These are phyloP conservation scores for Globisporangium nagaii DNA, from an alignment of 352 stramenopile species.

Conservation along the genomic window DNA sequence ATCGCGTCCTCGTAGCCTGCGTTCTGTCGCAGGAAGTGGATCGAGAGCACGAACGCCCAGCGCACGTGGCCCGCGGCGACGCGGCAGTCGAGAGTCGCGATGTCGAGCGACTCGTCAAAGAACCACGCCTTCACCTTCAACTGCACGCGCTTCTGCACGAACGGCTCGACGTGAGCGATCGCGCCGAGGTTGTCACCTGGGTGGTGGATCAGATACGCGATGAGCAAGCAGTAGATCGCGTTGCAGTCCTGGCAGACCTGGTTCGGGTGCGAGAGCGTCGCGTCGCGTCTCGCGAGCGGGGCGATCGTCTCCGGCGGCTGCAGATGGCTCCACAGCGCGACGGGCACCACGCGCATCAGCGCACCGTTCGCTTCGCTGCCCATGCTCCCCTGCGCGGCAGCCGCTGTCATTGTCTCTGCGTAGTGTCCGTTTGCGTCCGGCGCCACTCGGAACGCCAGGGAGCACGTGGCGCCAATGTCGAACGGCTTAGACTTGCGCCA, in stretches of 20 bases:
- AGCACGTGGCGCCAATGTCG: slow-evolving; percentile 53
- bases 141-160: slow-evolving; percentile 23
- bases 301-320: slow-evolving; percentile 25
- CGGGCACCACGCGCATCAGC: slow-evolving; percentile 43
- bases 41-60: slow-evolving; percentile 44
- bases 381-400: slow-evolving; percentile 9
- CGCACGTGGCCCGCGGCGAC: slow-evolving; percentile 33
- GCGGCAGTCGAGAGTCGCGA: slow-evolving; percentile 25
- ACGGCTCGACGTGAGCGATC: slow-evolving; percentile 24
- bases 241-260: slow-evolving; percentile 56
- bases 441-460: slow-evolving; percentile 24
- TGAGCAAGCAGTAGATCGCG: slow-evolving; percentile 45
- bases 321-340: slow-evolving; percentile 32
- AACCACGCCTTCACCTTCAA: slow-evolving; percentile 35
- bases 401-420: slow-evolving; percentile 4
- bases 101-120: slow-evolving; percentile 35
- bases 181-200: slow-evolving; percentile 31
- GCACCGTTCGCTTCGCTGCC: slow-evolving; percentile 46
- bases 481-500: slow-evolving; percentile 36
- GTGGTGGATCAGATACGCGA: slow-evolving; percentile 35
- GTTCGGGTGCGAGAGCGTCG: slow-evolving; percentile 43
- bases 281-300: slow-evolving; percentile 25
- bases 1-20: slow-evolving; percentile 40
- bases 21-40: slow-evolving; percentile 37
- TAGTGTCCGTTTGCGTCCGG: slow-evolving; percentile 12